Evolutionary conservation across 2,329 filamentous ascomycete genomes (phyloP).

Genomic region (Pyrenophora seminiperda): DNA sequence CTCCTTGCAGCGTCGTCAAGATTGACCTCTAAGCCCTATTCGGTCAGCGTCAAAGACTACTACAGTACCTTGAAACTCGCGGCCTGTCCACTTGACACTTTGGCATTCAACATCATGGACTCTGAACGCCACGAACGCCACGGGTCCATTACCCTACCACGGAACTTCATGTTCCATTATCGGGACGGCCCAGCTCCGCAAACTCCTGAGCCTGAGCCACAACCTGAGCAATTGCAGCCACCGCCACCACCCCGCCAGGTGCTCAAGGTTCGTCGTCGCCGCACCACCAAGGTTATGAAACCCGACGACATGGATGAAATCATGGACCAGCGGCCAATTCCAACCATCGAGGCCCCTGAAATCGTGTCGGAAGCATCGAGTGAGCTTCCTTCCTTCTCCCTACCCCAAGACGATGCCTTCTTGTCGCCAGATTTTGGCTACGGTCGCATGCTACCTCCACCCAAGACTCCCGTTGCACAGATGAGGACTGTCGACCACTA

Average conservation of each 20-base stretch:
- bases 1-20: slow-evolving; percentile 36
- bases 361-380: slow-evolving; percentile 35
- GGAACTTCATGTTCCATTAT: slow-evolving; percentile 58
- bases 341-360: slow-evolving; percentile 57
- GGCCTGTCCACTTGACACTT: slow-evolving; percentile 4
- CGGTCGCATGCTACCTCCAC: slow-evolving; percentile 52
- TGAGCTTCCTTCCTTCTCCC: slow-evolving; percentile 32
- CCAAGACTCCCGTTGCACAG: slow-evolving; percentile 56
- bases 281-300: slow-evolving; percentile 42
- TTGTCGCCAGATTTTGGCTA: slow-evolving; percentile 50
- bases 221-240: slow-evolving; percentile 44
- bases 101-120: slow-evolving; percentile 42
- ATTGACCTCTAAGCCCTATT: slow-evolving; percentile 20
- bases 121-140: slow-evolving; percentile 52
- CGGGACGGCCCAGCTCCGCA: slow-evolving; percentile 52
- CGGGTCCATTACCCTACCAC: slow-evolving; percentile 57
- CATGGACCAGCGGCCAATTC: slow-evolving; percentile 46
- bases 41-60: slow-evolving; percentile 14
- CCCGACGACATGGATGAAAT: slow-evolving; percentile 34
- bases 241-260: slow-evolving; percentile 54
- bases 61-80: slow-evolving; percentile 12
- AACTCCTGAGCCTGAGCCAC: slow-evolving; percentile 53
- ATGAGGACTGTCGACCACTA: slow-evolving; percentile 38
- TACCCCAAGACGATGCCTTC: slow-evolving; percentile 43
- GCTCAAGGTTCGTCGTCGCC: slow-evolving; percentile 56